A percentile compares a stretch with the other conserved stretches of the same genome.
phyloP scores from a whole-genome alignment of 1,284 basidiomycete species.

The Ceratobasidium sp. region DNA sequence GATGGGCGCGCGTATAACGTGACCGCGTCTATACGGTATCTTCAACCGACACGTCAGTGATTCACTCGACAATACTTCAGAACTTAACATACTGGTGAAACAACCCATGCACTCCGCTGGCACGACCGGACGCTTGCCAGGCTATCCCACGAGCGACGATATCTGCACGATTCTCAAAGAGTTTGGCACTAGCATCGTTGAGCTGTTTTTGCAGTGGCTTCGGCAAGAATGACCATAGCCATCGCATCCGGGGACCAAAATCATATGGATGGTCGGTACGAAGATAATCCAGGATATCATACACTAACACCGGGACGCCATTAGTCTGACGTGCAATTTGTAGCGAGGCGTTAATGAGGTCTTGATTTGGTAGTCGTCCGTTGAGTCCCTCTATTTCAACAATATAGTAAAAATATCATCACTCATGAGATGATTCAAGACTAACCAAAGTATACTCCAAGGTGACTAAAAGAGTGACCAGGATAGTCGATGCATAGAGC shows the following conservation, averaged over 20 bases:
- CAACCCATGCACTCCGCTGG: constrained; percentile 83
- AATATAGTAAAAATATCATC: not conserved
- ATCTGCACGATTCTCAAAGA: constrained; percentile 70
- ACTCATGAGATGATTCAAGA: constrained; percentile 24
- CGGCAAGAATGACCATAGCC: constrained; percentile 53
- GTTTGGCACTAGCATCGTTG: constrained; percentile 56
- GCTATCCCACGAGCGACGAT: constrained; percentile 75
- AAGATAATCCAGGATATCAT: constrained; percentile 74
- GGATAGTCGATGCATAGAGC: constrained; percentile 96
- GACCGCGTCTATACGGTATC: constrained; percentile 94
- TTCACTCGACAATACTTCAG: not conserved
- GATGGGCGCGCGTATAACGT: constrained; percentile 92
- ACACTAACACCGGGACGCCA: constrained; percentile 79
- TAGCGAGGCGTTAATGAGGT: constrained; percentile 88
- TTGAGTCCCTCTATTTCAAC: constrained; percentile 87
- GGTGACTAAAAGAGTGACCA: constrained; percentile 94
- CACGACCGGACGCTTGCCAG: constrained; percentile 76
- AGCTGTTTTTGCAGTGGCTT: constrained; percentile 33
- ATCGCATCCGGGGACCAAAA: constrained; percentile 51
- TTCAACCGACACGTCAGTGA: constrained; percentile 54
- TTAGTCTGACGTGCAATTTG: constrained; percentile 80
- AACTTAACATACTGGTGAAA: constrained; percentile 73
- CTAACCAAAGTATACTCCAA: constrained; percentile 91
- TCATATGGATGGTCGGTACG: constrained; percentile 55
- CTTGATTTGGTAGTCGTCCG: constrained; percentile 95